Evolutionary conservation across 1,284 basidiomycete genomes (phyloP).

Genomic region (Boletellus deceptivus): DNA sequence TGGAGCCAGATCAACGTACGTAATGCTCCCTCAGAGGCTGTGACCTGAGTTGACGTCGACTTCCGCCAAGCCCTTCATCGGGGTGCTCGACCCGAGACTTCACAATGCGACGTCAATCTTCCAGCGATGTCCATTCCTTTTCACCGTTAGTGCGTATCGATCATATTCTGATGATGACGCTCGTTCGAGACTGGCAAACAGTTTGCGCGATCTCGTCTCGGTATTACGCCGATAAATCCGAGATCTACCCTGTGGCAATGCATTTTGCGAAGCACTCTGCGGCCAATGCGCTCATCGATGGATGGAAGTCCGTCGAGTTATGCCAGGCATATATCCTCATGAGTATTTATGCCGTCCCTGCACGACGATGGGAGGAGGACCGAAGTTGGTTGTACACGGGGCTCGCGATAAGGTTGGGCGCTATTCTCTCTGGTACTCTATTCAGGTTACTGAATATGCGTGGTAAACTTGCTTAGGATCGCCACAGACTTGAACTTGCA

Average conservation of each 20-base stretch:
- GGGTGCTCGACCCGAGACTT: slow-evolving; percentile 68
- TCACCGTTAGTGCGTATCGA: slow-evolving; percentile 68
- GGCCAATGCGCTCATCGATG: slow-evolving; percentile 74
- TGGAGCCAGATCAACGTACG: slow-evolving; percentile 69
- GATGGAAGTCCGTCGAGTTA: slow-evolving; percentile 69
- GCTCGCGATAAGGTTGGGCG: slow-evolving; percentile 64
- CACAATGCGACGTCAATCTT: slow-evolving; percentile 74
- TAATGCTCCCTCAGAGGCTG: not conserved
- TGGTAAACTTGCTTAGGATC: slow-evolving; percentile 41
- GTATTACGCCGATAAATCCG: slow-evolving; percentile 71
- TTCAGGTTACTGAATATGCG: not conserved
- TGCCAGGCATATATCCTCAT: slow-evolving; percentile 69
- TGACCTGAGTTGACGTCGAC: slow-evolving; percentile 1
- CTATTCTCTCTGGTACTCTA: not conserved
- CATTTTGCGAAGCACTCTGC: slow-evolving; percentile 82
- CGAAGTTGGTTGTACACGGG: slow-evolving; percentile 81
- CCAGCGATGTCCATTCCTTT: slow-evolving; percentile 76
- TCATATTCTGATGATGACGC: not conserved
- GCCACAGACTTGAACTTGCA: slow-evolving; percentile 86
- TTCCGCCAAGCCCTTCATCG: slow-evolving; percentile 60
- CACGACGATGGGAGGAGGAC: slow-evolving; percentile 80
- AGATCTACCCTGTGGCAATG: slow-evolving; percentile 83
- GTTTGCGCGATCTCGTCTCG: slow-evolving; percentile 78
- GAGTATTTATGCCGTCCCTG: slow-evolving; percentile 76
- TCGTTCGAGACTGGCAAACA: slow-evolving; percentile 25